These are phyloP conservation scores for Camelina sativa DNA, from an alignment of 345 rosid species.

Conservation along the genomic window DNA sequence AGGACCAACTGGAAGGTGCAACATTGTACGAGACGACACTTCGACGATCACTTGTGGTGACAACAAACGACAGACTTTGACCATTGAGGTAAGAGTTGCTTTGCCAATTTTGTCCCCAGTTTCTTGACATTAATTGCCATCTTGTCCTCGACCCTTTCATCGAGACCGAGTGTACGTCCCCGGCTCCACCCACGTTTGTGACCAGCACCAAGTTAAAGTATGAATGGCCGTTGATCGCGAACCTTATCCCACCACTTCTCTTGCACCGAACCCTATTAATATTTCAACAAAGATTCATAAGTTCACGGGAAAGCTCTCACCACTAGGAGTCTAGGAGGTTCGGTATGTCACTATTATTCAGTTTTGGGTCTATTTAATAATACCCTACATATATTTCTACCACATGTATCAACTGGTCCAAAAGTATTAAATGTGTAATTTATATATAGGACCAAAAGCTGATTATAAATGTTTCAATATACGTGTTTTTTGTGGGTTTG, in stretches of 20 bases:
- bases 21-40: slow-evolving; percentile 65
- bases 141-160: slow-evolving; percentile 65
- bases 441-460: slow-evolving; percentile 20
- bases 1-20: slow-evolving; percentile 73
- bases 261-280: slow-evolving; percentile 60
- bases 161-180: slow-evolving; percentile 65
- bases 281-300: not conserved
- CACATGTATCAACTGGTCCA: slow-evolving; percentile 40
- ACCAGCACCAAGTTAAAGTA: slow-evolving; percentile 74
- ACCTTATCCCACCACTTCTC: slow-evolving; percentile 76
- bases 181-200: slow-evolving; percentile 82
- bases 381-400: slow-evolving; percentile 24
- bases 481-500: not conserved
- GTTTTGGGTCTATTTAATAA: slow-evolving; percentile 7
- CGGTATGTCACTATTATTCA: slow-evolving; percentile 7
- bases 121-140: slow-evolving; percentile 77
- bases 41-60: slow-evolving; percentile 67
- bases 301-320: slow-evolving; percentile 9
- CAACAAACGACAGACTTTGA: slow-evolving; percentile 69
- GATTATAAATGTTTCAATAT: not conserved
- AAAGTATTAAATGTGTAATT: slow-evolving; percentile 30
- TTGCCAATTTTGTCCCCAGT: slow-evolving; percentile 95
- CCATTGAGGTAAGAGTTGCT: slow-evolving; percentile 80
- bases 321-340: not conserved
- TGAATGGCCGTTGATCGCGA: slow-evolving; percentile 77